phyloP scores from a whole-genome alignment of 23 red algal species.

The Gracilariopsis chorda region DNA sequence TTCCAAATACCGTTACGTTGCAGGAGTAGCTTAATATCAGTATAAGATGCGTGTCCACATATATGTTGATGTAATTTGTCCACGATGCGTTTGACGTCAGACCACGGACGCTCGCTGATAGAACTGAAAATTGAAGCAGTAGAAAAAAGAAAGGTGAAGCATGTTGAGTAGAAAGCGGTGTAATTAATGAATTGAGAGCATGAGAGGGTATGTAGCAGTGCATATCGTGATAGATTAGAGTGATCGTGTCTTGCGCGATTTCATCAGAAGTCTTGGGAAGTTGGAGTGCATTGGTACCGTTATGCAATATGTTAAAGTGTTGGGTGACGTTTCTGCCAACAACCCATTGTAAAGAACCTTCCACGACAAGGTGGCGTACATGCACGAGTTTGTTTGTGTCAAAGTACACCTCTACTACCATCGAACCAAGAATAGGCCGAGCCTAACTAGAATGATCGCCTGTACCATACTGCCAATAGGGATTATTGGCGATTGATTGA shows the following conservation, averaged over 20 bases:
- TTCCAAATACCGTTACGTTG: not conserved
- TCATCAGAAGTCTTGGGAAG: not conserved
- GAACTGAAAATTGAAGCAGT: not conserved
- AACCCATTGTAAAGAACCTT: not conserved
- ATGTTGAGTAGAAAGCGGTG: not conserved
- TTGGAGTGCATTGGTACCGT: not conserved
- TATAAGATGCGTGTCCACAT: not conserved
- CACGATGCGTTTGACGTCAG: not conserved
- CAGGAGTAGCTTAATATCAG: not conserved
- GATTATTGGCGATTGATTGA: not conserved
- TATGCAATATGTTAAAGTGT: not conserved
- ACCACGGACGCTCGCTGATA: not conserved
- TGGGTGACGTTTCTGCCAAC: not conserved
- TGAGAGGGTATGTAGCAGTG: not conserved
- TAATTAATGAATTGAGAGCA: not conserved
- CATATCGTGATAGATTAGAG: not conserved
- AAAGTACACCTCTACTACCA: not conserved
- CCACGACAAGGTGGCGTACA: not conserved
- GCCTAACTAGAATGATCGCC: not conserved
- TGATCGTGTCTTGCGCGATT: not conserved
- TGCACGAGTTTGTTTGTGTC: not conserved
- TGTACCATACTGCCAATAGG: not conserved
- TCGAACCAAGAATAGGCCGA: not conserved
- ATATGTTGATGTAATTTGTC: not conserved
- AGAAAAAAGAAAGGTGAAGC: not conserved